Evolutionary conservation across 129 eudicot species (phyloP), one percentile per base, ranked within the genome.

Genomic region (Scalesia atractyloides): DNA sequence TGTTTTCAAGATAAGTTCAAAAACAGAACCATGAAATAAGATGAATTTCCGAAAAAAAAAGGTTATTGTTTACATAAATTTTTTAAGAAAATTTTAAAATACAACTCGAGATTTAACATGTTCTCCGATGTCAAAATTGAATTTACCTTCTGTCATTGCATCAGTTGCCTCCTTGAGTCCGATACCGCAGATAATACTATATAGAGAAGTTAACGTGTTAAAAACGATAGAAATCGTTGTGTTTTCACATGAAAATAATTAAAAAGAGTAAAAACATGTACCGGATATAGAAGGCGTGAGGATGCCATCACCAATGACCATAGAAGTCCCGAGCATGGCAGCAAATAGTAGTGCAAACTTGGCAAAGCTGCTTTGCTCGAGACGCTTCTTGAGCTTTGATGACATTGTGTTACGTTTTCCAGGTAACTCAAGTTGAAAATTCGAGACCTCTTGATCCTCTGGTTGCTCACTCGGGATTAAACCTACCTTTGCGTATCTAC

Each of bases 211-310:
- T 0, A 15, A 48, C 24, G 26, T 4, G 19, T 56, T 17, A 44
- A 1, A 69, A 19, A 46, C 2, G 12, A 54, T 19, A 18, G 3
- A 52, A 56, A 11, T 34, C 2, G 39, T 8, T 9, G 15, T 5
- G 26, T 26, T 0, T 13, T 0, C 0, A 2, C 10, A 3, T 8
- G 5, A 7, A 51, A 19, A 7, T 5, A 5, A 76, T 9, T 8
- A 9, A 9, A 12, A 44, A 43, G 1, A 16, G 18, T 56, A 2
- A 18, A 67, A 17, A 1, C 26, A n/a, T n/a, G 17, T 18, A 85
- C 95, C 95, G 13, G 96, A 86, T 19, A 86, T 86, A 69, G 85
- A 75, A 34, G 91, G 91, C 56, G 96, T 88, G 74, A 88, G 91
- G n/a, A 86, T 62, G 24, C 91, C 96, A 65, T 86, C 96, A 26